Conservation (phyloP, 352 stramenopile genomes). For the Pythium aristosporum region DNA sequence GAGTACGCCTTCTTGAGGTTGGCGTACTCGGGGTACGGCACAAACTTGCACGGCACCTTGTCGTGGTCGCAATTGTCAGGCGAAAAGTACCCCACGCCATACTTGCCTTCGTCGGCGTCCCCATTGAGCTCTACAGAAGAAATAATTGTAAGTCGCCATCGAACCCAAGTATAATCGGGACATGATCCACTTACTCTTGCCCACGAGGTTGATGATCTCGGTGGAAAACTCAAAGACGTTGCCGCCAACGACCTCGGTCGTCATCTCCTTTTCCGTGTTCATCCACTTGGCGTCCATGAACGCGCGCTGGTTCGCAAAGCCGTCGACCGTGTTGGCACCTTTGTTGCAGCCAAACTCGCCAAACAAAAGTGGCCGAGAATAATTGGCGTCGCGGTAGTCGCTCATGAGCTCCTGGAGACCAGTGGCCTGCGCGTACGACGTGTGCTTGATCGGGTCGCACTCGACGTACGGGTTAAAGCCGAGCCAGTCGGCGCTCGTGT, state of each 20-base stretch:
- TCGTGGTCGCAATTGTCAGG: conserved; percentile 61
- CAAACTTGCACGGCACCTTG: conserved; percentile 47
- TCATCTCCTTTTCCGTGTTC: conserved; percentile 74
- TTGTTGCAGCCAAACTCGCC: conserved; percentile 78
- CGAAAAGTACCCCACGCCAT: conserved; percentile 61
- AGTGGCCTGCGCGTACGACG: conserved; percentile 50
- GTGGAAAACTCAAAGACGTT: conserved; percentile 74
- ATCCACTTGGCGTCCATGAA: conserved; percentile 37
- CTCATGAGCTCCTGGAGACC: conserved; percentile 63
- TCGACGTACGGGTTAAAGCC: conserved; percentile 63
- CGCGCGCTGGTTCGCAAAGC: conserved; percentile 63
- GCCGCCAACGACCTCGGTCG: conserved; percentile 55
- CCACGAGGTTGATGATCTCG: conserved; percentile 47
- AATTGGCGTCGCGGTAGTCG: conserved; percentile 46
- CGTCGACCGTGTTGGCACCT: conserved; percentile 60
- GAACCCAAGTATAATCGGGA: not conserved
- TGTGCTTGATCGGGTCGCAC: conserved; percentile 50
- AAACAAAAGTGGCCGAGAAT: conserved; percentile 68
- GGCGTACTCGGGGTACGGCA: conserved; percentile 53
- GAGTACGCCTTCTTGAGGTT: conserved; percentile 50
- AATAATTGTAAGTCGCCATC: not conserved
- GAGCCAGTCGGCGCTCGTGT: conserved; percentile 49
- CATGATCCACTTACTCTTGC: conserved; percentile 21
- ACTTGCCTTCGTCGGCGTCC: conserved; percentile 47
- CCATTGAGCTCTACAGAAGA: conserved; percentile 37